A percentile compares a stretch with the other conserved stretches of the same genome.
Conservation (phyloP, 2,329 filamentous ascomycete species). For the Microcyclospora pomicola region DNA sequence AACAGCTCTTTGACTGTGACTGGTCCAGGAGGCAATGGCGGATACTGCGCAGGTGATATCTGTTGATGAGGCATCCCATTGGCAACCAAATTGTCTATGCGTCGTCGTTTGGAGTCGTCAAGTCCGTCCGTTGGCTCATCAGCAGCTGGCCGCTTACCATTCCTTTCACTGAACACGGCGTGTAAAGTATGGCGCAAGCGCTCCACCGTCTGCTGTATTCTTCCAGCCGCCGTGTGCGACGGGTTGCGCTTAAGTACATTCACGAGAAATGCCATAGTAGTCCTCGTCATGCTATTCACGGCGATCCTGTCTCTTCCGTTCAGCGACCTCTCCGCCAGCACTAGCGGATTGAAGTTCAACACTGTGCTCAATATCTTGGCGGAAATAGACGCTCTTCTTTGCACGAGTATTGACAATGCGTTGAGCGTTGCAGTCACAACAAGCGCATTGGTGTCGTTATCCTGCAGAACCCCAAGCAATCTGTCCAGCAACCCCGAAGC, state of each 20-base stretch:
- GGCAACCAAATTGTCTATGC: constrained; percentile 42
- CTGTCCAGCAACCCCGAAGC: constrained; percentile 81
- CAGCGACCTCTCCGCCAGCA: constrained; percentile 41
- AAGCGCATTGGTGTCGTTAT: constrained; percentile 69
- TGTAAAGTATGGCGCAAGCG: constrained; percentile 63
- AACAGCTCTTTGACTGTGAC: constrained; percentile 74
- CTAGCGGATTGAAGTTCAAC: constrained; percentile 83
- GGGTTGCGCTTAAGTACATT: constrained; percentile 77
- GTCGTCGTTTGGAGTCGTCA: constrained; percentile 70
- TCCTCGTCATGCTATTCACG: constrained; percentile 89
- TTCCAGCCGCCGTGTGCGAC: constrained; percentile 55
- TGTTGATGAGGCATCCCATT: constrained; percentile 20
- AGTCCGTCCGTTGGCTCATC: constrained; percentile 56
- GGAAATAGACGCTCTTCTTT: constrained; percentile 64
- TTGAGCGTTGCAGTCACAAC: constrained; percentile 87
- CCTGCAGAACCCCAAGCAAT: constrained; percentile 71
- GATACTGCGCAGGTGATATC: constrained; percentile 38
- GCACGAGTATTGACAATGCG: constrained; percentile 67
- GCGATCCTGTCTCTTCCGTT: constrained; percentile 60
- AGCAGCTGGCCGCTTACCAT: constrained; percentile 58
- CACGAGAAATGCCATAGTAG: constrained; percentile 66
- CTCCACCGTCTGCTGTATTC: constrained; percentile 80
- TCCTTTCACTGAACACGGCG: constrained; percentile 67
- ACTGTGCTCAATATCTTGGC: constrained; percentile 77
- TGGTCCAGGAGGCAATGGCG: constrained; percentile 59